Evolutionary conservation across 2,329 filamentous ascomycete species (phyloP), one percentile per base, ranked within the genome.

Genomic region (Aspergillus oerlinghausenensis): DNA sequence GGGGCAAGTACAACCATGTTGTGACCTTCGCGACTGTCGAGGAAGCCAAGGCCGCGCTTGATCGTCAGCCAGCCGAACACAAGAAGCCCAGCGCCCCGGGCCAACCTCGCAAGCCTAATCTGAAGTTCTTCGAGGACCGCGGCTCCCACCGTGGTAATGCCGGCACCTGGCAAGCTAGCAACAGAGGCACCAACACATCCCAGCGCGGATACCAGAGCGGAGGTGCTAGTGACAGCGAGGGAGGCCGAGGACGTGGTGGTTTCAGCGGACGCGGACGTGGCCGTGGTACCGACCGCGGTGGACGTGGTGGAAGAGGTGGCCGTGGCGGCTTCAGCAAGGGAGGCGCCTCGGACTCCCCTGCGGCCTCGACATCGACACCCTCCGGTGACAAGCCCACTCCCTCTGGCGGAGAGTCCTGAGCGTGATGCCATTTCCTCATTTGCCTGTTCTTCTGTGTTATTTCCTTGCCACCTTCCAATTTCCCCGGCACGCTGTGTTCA

Each of bases 121-220:
- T 96, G 59, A 92, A 92, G 79, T 84, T 92, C 68, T 96, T 92
- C 77, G 85, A 89, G 68, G 87, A 88, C 49, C 85, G 84, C 64
- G 83, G 84, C 65, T 80, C 70, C 63, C 74, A 71, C 70, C 79
- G 73, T 60, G 81, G 82, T 50, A 75, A 73, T 58, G 82, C 82
- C 28, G 83, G 82, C 28, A 80, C 76, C 49, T 86, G 83, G 83
- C 79, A 81, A 63, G 68, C 68, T 50, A 78, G 75, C 67, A 83
- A 72, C 64, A 85, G 89, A 50, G 86, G 86, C 52, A 86, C 86
- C 38, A 87, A 80, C 53, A 84, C 85, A 50, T 77, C 80, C 62
- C 83, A 83, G 56, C 89, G 88, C 65, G 91, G 90, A 58, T 96
- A 96, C 78, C 87, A 90, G 65, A 95, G 91, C 69, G 89, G 88